Evolutionary conservation across 768 basidiomycete species (phyloP), one percentile per base, ranked within the genome.

Genomic region (Symmetrospora coprosmae): DNA sequence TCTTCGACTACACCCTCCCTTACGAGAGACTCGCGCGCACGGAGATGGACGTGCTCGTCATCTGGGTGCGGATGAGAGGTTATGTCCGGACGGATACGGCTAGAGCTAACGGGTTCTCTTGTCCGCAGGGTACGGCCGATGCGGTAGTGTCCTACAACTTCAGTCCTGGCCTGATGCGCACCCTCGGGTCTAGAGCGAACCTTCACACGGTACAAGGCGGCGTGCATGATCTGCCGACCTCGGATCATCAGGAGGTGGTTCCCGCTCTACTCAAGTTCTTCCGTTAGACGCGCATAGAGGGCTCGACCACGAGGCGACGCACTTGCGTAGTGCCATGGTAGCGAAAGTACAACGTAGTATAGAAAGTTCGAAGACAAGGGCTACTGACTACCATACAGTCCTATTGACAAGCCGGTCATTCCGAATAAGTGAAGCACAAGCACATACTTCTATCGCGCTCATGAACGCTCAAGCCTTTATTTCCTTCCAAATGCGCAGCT

Each of bases 301-400:
- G n/a, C n/a, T n/a, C n/a, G n/a, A n/a, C n/a, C n/a, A n/a, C n/a
- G n/a, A n/a, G n/a, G n/a, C n/a, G n/a, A n/a, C n/a, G n/a, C n/a
- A n/a, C n/a, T n/a, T n/a, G n/a, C n/a, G n/a, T n/a, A n/a, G n/a
- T n/a, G n/a, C n/a, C n/a, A n/a, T n/a, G n/a, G n/a, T n/a, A n/a
- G n/a, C n/a, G n/a, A n/a, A 47, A 47, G 25, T 27, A 47, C 45
- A 47, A 47, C n/a, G n/a, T n/a, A n/a, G 45, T 11, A 47, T 47
- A 47, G 45, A 47, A 47, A n/a, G 17, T 13, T 27, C 17, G 25
- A 47, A 47, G 45, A 11, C 13, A 13, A 47, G 25, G 23, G 9
- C 11, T 23, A 33, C 17, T 35, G 14, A 30, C 13, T n/a, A 50
- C 8, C 31, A 14, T 23, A 23, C 27, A 28, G 9, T 33, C 11